phyloP scores from a whole-genome alignment of 2,329 filamentous ascomycete genomes.

The Colletotrichum simmondsii region DNA sequence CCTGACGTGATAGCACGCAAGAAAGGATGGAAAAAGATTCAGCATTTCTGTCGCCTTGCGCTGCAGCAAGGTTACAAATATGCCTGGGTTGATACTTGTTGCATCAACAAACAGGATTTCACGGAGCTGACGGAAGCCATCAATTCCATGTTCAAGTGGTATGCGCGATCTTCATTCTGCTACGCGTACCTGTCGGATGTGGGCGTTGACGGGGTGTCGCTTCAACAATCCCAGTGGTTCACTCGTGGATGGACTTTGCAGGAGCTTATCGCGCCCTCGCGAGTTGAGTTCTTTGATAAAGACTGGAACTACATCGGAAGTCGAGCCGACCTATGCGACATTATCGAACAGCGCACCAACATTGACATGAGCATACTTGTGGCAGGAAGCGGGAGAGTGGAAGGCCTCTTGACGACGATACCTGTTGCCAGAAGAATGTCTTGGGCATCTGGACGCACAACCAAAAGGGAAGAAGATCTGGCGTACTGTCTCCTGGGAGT shows the following conservation, averaged over 20 bases:
- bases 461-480: constrained; percentile 38
- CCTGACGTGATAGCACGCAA: not conserved
- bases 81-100: constrained; percentile 23
- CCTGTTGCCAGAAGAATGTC: constrained; percentile 37
- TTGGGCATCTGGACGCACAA: constrained; percentile 40
- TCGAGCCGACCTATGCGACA: not conserved
- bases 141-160: constrained; percentile 29
- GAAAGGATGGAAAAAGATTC: constrained; percentile 44
- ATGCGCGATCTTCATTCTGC: not conserved
- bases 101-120: constrained; percentile 14
- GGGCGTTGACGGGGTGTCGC: not conserved
- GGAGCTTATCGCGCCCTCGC: constrained; percentile 7
- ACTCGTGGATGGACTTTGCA: constrained; percentile 13
- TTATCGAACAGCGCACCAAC: not conserved
- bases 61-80: not conserved
- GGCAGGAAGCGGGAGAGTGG: not conserved
- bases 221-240: not conserved
- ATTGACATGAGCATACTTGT: not conserved
- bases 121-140: constrained; percentile 21
- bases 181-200: constrained; percentile 33
- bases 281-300: not conserved
- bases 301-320: not conserved
- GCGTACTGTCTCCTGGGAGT: constrained; percentile 42
- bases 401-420: not conserved
- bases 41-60: not conserved